A percentile compares a stretch with the other conserved stretches of the same genome.
These are phyloP conservation scores for Penicillium hordei DNA, from an alignment of 2,329 filamentous ascomycete species.

Conservation along the genomic window DNA sequence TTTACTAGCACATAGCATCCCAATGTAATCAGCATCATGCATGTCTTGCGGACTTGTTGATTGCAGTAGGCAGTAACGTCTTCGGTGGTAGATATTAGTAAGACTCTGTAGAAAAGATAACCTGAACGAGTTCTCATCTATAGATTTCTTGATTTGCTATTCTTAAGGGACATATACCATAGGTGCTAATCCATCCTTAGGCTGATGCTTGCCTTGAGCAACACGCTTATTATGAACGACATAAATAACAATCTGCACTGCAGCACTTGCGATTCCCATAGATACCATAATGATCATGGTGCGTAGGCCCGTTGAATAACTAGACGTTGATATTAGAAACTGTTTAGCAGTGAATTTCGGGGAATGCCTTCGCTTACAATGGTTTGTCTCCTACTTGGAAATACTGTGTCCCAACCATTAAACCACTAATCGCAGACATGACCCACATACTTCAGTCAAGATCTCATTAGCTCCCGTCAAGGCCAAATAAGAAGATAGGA, in stretches of 20 bases:
- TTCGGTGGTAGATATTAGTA: not conserved
- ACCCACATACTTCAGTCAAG: not conserved
- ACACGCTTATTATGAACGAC: not conserved
- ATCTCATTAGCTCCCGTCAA: not conserved
- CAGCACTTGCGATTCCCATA: not conserved
- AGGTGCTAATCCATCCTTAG: not conserved
- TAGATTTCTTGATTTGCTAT: not conserved
- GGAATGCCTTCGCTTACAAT: not conserved
- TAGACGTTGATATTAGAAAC: not conserved
- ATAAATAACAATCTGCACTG: not conserved
- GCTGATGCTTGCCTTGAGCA: not conserved
- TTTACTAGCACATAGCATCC: not conserved
- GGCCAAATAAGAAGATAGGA: not conserved
- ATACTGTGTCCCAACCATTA: not conserved
- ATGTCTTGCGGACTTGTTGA: no score
- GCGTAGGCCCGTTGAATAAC: not conserved
- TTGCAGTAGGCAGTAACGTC: not conserved
- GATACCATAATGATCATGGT: conserved; percentile 1
- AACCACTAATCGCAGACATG: not conserved
- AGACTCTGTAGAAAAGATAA: not conserved
- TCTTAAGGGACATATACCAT: not conserved
- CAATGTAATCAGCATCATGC: no score
- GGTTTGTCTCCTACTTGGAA: not conserved
- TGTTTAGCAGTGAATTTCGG: not conserved
- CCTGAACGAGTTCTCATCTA: not conserved